These are phyloP conservation scores for Mycosphaerelloides madeirae DNA, from an alignment of 2,329 filamentous ascomycete species.

Conservation along the genomic window DNA sequence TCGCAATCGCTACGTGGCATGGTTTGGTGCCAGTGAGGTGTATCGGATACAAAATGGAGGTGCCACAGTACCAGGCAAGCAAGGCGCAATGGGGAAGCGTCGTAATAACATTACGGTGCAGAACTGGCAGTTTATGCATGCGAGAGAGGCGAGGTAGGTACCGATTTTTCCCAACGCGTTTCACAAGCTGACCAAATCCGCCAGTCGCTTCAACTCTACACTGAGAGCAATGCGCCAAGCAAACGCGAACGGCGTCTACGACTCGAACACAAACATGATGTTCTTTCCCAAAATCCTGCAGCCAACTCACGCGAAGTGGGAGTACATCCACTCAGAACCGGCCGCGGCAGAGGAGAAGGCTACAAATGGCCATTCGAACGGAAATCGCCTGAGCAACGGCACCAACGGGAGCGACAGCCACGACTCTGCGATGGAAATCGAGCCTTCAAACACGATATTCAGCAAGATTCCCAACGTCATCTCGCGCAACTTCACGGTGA, in stretches of 20 bases:
- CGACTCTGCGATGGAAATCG: conserved; percentile 14
- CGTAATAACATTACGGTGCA: conserved; percentile 84
- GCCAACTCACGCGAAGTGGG: conserved; percentile 78
- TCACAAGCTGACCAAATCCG: conserved; percentile 3
- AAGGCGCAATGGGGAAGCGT: conserved; percentile 61
- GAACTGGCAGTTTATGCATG: conserved; percentile 97
- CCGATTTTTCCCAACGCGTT: neutral
- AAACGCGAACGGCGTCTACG: conserved; percentile 75
- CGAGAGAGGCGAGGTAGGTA: conserved; percentile 77
- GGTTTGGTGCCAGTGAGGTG: conserved; percentile 93
- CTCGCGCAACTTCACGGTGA: conserved; percentile 58
- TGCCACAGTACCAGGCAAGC: conserved; percentile 56
- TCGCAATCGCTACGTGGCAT: conserved; percentile 97
- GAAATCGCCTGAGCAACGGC: conserved; percentile 18
- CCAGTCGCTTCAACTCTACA: conserved; percentile 75
- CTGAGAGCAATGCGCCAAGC: conserved; percentile 64
- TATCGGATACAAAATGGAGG: conserved; percentile 66
- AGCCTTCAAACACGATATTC: conserved; percentile 42
- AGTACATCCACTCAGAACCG: conserved; percentile 56
- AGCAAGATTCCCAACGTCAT: conserved; percentile 52
- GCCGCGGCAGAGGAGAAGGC: conserved; percentile 17
- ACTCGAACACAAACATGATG: conserved; percentile 88
- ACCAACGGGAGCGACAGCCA: conserved; percentile 19
- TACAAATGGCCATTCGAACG: conserved; percentile 22
- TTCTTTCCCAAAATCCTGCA: conserved; percentile 86